Conservation (phyloP, 495 filamentous ascomycete species). For the Aspergillus funiculosus region DNA sequence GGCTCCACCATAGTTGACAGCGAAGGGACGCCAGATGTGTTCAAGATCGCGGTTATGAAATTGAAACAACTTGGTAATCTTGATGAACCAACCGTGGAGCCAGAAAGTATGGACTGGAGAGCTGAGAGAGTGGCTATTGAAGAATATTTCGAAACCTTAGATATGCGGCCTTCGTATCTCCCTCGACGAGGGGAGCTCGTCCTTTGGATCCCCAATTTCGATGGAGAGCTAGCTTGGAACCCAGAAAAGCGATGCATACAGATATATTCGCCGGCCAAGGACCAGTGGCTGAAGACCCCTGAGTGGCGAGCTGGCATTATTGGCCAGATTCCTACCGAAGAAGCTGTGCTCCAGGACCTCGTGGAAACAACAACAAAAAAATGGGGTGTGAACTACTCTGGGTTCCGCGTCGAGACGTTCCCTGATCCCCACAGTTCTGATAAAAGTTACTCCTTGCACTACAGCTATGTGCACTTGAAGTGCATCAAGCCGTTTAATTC, state of each 20-base stretch:
- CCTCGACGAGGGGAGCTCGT: constrained; percentile 55
- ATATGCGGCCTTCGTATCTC: constrained; percentile 44
- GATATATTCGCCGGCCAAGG: constrained; percentile 27
- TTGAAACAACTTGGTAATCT: constrained; percentile 36
- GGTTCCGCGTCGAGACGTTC: constrained; percentile 53
- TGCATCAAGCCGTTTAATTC: constrained; percentile 51
- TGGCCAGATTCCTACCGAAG: constrained; percentile 42
- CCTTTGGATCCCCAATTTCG: constrained; percentile 42
- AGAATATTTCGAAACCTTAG: constrained; percentile 30
- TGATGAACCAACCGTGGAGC: constrained; percentile 44
- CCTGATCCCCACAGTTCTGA: constrained; percentile 45
- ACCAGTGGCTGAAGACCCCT: constrained; percentile 30
- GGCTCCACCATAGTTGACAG: constrained; percentile 10
- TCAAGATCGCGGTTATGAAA: constrained; percentile 41
- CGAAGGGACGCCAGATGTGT: constrained; percentile 51
- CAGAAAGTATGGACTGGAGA: constrained; percentile 49
- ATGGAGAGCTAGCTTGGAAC: constrained; percentile 37
- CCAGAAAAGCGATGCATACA: constrained; percentile 22
- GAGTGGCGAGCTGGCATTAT: constrained; percentile 54
- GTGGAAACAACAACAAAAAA: constrained; percentile 32
- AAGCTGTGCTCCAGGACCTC: constrained; percentile 41
- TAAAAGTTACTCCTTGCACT: constrained; percentile 47
- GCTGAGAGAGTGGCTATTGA: constrained; percentile 37
- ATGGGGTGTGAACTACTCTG: constrained; percentile 44
- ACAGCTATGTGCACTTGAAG: constrained; percentile 50